Base-by-base conservation (phyloP, 2,329 filamentous ascomycete genomes). In the Tolypocladium nubicola region DNA sequence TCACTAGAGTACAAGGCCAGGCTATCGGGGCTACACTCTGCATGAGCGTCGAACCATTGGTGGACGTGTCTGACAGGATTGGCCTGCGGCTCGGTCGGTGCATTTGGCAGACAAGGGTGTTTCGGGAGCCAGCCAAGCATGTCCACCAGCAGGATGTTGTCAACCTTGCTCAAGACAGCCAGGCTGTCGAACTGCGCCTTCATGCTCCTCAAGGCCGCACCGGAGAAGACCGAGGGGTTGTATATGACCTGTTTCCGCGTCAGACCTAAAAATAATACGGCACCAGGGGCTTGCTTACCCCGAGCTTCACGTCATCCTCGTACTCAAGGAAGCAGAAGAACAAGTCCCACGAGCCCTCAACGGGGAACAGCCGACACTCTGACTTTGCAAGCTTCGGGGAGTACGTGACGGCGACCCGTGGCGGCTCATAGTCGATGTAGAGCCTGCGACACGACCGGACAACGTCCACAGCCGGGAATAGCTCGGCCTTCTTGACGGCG, bases 401-500 rank as follows among this genome's bases (percentile, higher is more conserved):
- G 55, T 57, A 59, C 1, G 57, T 59, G 13, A 59, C 49, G 40
- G 58, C 53, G 26, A 59, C 55, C n/a, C 23, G 19, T 10, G 59
- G 59, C 8, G 55, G 47, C 37, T 56, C 45, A 8, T 61, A 61
- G n/a, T 61, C 55, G 14, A 59, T 45, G 37, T 56, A 52, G 14
- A 40, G 49, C 16, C 53, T 56, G 8, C 57, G 54, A 35, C 45
- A 59, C 26, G 49, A 40, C 21, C 55, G 54, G 11, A 50, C 55
- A 9, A 61, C 38, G 14, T 61, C 59, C 23, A 56, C 50, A 8
- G 55, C 57, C 1, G 59, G 47, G 49, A 61, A 57, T 2, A 57
- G n/a, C 55, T 61, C 57, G 3, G 59, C 52, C 52, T 49, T 61
- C 16, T 61, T 61, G 16, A 61, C 59, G 4, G 57, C 57, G 39